Evolutionary conservation across 768 basidiomycete species (phyloP), one percentile per base, ranked within the genome.

Genomic region (Suillus cothurnatus): DNA sequence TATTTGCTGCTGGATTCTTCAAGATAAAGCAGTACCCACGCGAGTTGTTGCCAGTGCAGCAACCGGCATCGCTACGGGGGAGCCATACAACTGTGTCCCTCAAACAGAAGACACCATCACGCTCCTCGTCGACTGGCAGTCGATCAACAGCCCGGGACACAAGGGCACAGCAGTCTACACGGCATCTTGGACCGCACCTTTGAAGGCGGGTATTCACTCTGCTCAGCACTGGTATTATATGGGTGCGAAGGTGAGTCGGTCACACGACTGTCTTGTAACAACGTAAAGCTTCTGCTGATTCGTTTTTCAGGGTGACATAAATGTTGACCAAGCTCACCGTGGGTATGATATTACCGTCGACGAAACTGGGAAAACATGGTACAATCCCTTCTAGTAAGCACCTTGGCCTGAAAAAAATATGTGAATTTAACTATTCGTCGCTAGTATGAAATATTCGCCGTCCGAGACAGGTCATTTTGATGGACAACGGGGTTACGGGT

Each of bases 211-310:
- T n/a, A 84, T 97, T 11, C 94, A 96, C 76, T 90, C 91, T 9
- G 91, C 90, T 47, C 95, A 97, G 72, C 89, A 93, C 72, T 96
- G 93, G 92, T 94, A 96, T 78, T 96, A 95, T 78, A 93, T 96
- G 91, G 95, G 86, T 58, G 91, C 93, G 80, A 96, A 93, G 83
- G 93, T 88, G 61, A 9, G 76, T 64, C 23, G 26, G 12, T 61
- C 28, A 19, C 59, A 61, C 57, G 12, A 38, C 43, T 19, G 57
- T 19, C 28, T 34, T 70, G 39, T 53, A 56, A 55, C 50, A 28
- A 39, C 34, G 53, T 52, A 58, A 41, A 23, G 14, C 17, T 34
- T 43, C 47, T 23, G 9, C 12, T 59, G 11, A 21, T 15, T 31
- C 62, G 28, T 32, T 41, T 59, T 70, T 26, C 74, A 94, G 93